phyloP scores from a whole-genome alignment of 495 filamentous ascomycete genomes.

The Daldinia caldariorum region DNA sequence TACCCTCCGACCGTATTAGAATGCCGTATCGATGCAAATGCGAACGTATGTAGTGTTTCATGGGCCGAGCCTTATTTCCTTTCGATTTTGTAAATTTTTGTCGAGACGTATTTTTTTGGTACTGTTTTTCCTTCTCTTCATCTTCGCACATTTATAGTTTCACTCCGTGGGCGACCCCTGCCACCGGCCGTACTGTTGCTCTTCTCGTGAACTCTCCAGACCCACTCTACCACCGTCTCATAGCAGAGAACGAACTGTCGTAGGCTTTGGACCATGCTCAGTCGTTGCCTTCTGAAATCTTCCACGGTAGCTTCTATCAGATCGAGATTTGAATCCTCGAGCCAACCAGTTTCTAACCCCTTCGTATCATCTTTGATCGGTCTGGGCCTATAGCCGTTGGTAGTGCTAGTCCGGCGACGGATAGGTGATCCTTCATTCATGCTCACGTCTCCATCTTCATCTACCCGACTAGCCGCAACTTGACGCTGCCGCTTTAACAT shows the following conservation, averaged over 20 bases:
- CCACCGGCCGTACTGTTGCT: conserved; percentile 53
- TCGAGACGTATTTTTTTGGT: neutral
- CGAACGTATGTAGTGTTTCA: conserved; percentile 33
- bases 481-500: conserved; percentile 85
- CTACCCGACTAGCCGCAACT: conserved; percentile 42
- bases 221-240: conserved; percentile 93
- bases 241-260: conserved; percentile 97
- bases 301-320: conserved; percentile 85
- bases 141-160: conserved; percentile 40
- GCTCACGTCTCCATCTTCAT: conserved; percentile 56
- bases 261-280: conserved; percentile 97
- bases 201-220: conserved; percentile 57
- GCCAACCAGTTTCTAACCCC: conserved; percentile 54
- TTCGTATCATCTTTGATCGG: conserved; percentile 7
- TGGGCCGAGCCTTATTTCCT: conserved; percentile 14
- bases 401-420: conserved; percentile 9
- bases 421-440: conserved; percentile 47
- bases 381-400: conserved; percentile 3
- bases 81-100: neutral
- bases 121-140: conserved; percentile 10
- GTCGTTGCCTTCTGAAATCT: conserved; percentile 84
- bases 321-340: conserved; percentile 70
- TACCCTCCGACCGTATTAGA: conserved; percentile 30
- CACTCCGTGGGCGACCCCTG: conserved; percentile 46
- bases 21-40: conserved; percentile 43